phyloP scores from a whole-genome alignment of 768 basidiomycete genomes.

The Pisolithus microcarpus region DNA sequence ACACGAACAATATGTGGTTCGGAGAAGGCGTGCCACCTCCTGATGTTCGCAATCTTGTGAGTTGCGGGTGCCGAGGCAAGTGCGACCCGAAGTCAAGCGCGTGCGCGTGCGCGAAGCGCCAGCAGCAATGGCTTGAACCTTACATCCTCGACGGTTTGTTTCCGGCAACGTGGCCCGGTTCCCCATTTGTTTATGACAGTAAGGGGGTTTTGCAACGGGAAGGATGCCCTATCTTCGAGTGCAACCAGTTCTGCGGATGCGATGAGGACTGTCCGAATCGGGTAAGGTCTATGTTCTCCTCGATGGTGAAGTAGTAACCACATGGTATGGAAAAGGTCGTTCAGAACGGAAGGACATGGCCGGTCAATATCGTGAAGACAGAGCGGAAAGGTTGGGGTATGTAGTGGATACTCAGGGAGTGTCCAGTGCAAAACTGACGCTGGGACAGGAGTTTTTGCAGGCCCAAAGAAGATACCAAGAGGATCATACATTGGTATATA shows the following conservation, averaged over 20 bases:
- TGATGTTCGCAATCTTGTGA: conserved; percentile 45
- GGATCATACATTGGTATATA: conserved; percentile 81
- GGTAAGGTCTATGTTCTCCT: conserved; percentile 33
- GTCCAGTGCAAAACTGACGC: background rate
- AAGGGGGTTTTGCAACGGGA: conserved; percentile 44
- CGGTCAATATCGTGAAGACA: conserved; percentile 64
- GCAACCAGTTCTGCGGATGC: conserved; percentile 76
- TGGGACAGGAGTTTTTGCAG: conserved; percentile 61
- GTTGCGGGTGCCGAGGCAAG: conserved; percentile 69
- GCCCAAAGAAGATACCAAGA: conserved; percentile 50
- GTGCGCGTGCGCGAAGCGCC: conserved; percentile 63
- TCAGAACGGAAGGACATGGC: conserved; percentile 64
- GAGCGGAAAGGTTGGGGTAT: conserved; percentile 79
- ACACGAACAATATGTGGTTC: conserved; percentile 78
- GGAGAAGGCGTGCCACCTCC: conserved; percentile 62
- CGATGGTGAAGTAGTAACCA: background rate
- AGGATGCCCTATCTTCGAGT: conserved; percentile 74
- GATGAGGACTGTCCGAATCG: conserved; percentile 76
- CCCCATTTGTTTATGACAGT: conserved; percentile 66
- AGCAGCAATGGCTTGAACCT: conserved; percentile 30
- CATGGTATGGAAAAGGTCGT: conserved; percentile 50
- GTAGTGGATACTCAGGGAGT: conserved; percentile 10
- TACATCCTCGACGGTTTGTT: conserved; percentile 17
- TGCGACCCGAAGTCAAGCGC: conserved; percentile 71
- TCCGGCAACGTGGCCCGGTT: conserved; percentile 29